Conservation (phyloP, 371 early-diverging fungal species). For the Thermomucor indicae-seudaticae region DNA sequence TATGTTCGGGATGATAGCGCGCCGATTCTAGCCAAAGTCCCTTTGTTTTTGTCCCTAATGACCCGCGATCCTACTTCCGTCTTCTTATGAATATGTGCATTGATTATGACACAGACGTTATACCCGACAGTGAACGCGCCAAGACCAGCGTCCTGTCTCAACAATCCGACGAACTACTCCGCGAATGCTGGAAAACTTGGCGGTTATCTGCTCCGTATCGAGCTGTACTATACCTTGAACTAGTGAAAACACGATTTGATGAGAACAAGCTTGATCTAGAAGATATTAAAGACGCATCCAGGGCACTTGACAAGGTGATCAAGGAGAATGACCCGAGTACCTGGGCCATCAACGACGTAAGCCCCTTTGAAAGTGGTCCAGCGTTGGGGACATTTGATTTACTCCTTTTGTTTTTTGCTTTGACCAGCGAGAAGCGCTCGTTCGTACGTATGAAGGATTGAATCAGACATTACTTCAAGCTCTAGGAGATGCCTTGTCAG, state of each 20-base stretch:
- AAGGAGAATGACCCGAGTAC: slow-evolving; percentile 42
- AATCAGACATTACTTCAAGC: slow-evolving; percentile 34
- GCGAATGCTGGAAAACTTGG: slow-evolving; percentile 70
- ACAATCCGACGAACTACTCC: slow-evolving; percentile 57
- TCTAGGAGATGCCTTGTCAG: slow-evolving; percentile 33
- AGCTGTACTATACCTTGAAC: slow-evolving; percentile 61
- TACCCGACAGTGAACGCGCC: slow-evolving; percentile 45
- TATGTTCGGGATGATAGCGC: neutral
- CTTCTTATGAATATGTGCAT: slow-evolving; percentile 55
- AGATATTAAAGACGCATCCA: slow-evolving; percentile 48
- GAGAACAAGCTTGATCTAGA: slow-evolving; percentile 39
- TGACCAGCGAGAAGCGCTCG: slow-evolving; percentile 33
- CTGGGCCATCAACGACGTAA: slow-evolving; percentile 57
- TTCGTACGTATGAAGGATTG: slow-evolving; percentile 40
- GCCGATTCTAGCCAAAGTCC: slow-evolving; percentile 14
- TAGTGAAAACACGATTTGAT: slow-evolving; percentile 52
- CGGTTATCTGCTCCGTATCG: slow-evolving; percentile 63
- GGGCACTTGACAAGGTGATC: slow-evolving; percentile 40
- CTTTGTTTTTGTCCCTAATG: slow-evolving; percentile 53
- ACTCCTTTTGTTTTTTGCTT: neutral
- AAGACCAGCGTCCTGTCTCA: slow-evolving; percentile 51
- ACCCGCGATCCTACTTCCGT: slow-evolving; percentile 55
- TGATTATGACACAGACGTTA: slow-evolving; percentile 46
- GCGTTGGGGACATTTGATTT: too few relatives aligned
- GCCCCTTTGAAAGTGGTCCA: too few relatives aligned